phyloP scores from a whole-genome alignment of 139 green algal species.

The Picochlorum sp. region DNA sequence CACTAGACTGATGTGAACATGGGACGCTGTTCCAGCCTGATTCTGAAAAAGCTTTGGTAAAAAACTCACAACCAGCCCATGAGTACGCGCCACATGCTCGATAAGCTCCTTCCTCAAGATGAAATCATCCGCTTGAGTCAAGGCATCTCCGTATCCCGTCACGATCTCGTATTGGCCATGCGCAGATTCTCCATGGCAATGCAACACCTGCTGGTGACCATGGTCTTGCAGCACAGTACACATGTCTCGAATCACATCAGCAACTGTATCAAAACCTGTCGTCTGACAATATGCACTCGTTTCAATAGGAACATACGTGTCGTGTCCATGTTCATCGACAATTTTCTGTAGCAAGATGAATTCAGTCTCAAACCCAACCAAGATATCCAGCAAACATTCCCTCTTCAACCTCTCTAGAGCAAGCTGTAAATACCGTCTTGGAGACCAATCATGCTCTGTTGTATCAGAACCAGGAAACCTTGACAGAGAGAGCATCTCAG shows the following conservation, averaged over 20 bases:
- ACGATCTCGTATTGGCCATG: conserved; percentile 53
- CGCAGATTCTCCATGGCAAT: conserved; percentile 47
- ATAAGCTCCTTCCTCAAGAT: conserved; percentile 44
- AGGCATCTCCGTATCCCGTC: background rate
- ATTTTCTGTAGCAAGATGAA: conserved; percentile 9
- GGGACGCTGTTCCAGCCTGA: conserved; percentile 38
- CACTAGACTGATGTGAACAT: conserved; percentile 56
- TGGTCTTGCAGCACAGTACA: conserved; percentile 19
- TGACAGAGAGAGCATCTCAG: too few species aligned
- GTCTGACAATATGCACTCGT: conserved; percentile 27
- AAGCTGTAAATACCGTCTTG: conserved; percentile 12
- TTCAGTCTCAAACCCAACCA: conserved; percentile 9
- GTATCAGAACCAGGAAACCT: too few species aligned
- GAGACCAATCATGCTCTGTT: conserved; percentile 5
- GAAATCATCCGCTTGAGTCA: conserved; percentile 39
- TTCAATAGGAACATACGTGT: conserved; percentile 20
- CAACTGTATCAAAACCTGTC: conserved; percentile 15
- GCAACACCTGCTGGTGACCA: conserved; percentile 31
- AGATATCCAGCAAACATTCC: background rate
- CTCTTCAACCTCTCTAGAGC: background rate
- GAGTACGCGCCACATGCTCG: conserved; percentile 13
- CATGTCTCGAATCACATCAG: conserved; percentile 31
- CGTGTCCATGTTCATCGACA: background rate
- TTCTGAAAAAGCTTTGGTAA: conserved; percentile 38
- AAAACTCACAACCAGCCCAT: conserved; percentile 38